Conservation (phyloP, 257 asterid genomes). For the Eustoma russellianum region DNA sequence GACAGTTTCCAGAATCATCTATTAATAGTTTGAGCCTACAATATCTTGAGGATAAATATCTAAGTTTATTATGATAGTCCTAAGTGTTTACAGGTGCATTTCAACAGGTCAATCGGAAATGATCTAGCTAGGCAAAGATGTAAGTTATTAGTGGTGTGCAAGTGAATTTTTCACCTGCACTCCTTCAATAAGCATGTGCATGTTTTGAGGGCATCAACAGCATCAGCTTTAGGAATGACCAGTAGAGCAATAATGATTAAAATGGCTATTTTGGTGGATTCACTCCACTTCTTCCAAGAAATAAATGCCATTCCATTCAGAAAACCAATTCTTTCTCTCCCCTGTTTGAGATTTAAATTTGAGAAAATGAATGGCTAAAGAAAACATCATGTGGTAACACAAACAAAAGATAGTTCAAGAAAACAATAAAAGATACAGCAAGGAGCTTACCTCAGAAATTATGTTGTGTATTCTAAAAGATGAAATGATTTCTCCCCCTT, state of each 20-base stretch:
- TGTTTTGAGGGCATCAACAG: conserved; percentile 85
- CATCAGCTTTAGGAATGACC: conserved; percentile 68
- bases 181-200: conserved; percentile 81
- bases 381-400: not conserved
- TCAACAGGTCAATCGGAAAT: not conserved
- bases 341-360: conserved; percentile 26
- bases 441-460: conserved; percentile 40
- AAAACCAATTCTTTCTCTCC: conserved; percentile 25
- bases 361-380: not conserved
- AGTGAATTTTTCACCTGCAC: conserved; percentile 56
- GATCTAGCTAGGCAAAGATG: not conserved
- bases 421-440: not conserved
- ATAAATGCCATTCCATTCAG: conserved; percentile 23
- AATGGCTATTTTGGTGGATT: conserved; percentile 42
- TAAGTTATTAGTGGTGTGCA: not conserved
- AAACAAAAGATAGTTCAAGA: not conserved
- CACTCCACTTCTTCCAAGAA: conserved; percentile 49
- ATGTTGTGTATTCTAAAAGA: conserved; percentile 11
- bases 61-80: not conserved
- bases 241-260: conserved; percentile 45
- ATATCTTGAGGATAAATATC: not conserved
- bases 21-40: not conserved
- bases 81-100: not conserved
- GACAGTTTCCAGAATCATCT: not conserved
- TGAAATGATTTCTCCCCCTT: conserved; percentile 18